Base-by-base conservation (phyloP, 2,329 filamentous ascomycete genomes). In the Mycosphaerelloides madeirae region DNA sequence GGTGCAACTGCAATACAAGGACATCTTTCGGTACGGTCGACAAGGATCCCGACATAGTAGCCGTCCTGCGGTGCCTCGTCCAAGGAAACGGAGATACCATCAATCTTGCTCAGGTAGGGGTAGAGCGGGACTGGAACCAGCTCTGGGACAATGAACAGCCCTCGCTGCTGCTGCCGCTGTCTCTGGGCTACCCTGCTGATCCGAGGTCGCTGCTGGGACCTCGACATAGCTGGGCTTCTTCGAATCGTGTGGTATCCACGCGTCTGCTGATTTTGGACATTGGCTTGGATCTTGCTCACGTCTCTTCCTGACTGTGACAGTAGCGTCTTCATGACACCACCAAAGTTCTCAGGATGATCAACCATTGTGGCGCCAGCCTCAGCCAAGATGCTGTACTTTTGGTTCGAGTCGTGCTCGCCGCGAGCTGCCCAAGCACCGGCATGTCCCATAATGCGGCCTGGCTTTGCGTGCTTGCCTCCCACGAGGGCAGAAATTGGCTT, bases 401-500 rank as follows among this genome's bases (percentile, higher is more conserved):
- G 72, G 31, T 72, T 67, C 0, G 81, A 78, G 48, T 74, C 74
- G 3, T 80, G 77, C 60, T 90, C 84, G 15, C 82, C 83, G 6
- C 80, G 74, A 1, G 80, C 74, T 41, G 74, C 72, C 71, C 85
- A 87, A 12, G 86, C 86, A 33, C 86, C 86, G 8, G 85, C 84
- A 62, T 91, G 86, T 8, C 86, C 86, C 84, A 90, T 89, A 33
- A 87, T 76, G 16, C 77, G 75, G 12, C 81, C 81, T 13, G 72
- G 68, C 5, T 76, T 75, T n/a, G 82, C 82, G 50, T 79, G 68
- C 37, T 81, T 68, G 3, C 86, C 85, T 22, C 78, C 84, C 20
- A 90, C 73, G 5, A 88, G 70, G 36, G 81, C 85, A 58, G 84
- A 80, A 34, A 90, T 85, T 0, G 86, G 85, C 79, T 88, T 88